Percentiles rank a stretch among this genome's conserved stretches.
These are phyloP conservation scores for Sophora flavescens DNA, from an alignment of 306 rosid species.

Conservation along the genomic window DNA sequence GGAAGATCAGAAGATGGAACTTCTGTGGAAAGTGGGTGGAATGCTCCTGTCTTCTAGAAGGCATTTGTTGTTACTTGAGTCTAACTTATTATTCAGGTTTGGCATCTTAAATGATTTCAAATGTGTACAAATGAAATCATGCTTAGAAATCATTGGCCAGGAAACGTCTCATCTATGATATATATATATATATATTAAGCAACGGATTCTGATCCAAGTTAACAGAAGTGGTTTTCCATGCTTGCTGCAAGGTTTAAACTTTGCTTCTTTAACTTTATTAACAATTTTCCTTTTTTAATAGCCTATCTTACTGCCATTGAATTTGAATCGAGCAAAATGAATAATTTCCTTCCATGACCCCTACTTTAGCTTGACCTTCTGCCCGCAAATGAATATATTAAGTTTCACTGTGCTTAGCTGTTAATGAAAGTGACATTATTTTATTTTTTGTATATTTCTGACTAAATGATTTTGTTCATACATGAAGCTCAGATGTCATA, in stretches of 20 bases:
- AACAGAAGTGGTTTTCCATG: not conserved
- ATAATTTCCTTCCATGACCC: not conserved
- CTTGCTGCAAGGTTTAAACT: not conserved
- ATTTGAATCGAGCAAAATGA: not conserved
- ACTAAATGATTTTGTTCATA: not conserved
- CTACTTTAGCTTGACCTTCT: not conserved
- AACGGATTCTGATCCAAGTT: not conserved
- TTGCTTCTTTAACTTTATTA: not conserved
- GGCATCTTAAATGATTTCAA: too few species aligned
- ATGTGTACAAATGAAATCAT: not conserved
- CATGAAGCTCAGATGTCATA: not conserved
- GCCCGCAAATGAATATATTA: not conserved
- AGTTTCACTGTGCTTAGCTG: not conserved
- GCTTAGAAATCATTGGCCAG: not conserved
- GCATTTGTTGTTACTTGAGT: not conserved
- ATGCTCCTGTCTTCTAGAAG: not conserved
- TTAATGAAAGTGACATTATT: not conserved
- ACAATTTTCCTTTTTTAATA: too few species aligned
- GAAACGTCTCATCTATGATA: too few species aligned
- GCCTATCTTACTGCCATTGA: too few species aligned
- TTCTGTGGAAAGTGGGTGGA: not conserved
- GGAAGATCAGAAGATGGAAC: slow-evolving; percentile 12
- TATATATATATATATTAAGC: not conserved
- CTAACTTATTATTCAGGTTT: not conserved
- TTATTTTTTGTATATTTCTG: not conserved